These are phyloP conservation scores for Diospyros lotus DNA, from an alignment of 148 eudicot genomes.

Conservation along the genomic window DNA sequence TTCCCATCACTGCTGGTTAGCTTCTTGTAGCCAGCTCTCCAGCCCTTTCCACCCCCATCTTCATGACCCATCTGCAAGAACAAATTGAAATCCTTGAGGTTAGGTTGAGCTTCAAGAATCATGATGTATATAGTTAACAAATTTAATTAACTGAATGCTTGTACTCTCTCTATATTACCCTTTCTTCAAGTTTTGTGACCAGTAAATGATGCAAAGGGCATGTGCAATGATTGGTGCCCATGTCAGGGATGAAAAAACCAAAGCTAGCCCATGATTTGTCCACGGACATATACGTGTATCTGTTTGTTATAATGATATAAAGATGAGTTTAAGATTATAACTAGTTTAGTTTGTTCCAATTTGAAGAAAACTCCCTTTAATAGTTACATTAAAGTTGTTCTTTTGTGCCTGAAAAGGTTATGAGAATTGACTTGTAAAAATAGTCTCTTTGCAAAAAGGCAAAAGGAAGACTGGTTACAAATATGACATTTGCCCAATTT, in stretches of 20 bases:
- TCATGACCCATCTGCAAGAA: constrained; percentile 16
- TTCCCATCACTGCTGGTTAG: constrained; percentile 19
- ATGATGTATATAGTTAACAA: background rate
- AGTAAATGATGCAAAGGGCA: constrained; percentile 17
- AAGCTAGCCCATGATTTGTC: constrained; percentile 14
- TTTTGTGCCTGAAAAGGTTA: background rate
- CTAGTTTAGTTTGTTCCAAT: constrained; percentile 12
- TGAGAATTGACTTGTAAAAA: no score
- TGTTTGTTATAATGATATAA: background rate
- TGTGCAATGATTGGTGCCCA: constrained; percentile 38
- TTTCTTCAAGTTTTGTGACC: background rate
- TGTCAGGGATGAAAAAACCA: constrained; percentile 18
- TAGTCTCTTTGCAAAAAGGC: no score
- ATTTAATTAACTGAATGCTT: background rate
- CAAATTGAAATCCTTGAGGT: background rate
- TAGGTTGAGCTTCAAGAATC: background rate
- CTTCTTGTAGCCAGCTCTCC: constrained; percentile 25
- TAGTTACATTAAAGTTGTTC: background rate
- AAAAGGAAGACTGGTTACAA: no score
- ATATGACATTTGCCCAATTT: no score
- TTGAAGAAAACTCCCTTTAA: constrained; percentile 1
- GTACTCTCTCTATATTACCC: background rate
- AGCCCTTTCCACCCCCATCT: constrained; percentile 1
- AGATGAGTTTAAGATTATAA: constrained; percentile 10
- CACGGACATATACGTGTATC: no score